These are phyloP conservation scores for Pyrenochaeta sp. DNA, from an alignment of 2,329 filamentous ascomycete species.

Conservation along the genomic window DNA sequence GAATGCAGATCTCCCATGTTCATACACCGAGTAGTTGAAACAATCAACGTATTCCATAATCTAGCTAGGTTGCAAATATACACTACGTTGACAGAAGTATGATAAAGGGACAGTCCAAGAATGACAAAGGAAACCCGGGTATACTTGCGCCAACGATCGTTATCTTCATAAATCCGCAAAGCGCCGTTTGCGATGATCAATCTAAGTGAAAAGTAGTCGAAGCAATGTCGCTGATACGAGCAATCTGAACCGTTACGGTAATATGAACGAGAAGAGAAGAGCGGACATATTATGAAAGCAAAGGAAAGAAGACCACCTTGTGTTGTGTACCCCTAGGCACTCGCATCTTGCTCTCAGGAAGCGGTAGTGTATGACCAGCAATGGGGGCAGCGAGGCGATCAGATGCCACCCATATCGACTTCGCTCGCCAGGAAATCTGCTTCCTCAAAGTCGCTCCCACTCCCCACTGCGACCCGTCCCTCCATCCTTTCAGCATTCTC, in stretches of 20 bases:
- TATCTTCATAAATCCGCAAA: slow-evolving; percentile 8
- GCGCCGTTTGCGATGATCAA: neutral
- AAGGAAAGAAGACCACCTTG: neutral
- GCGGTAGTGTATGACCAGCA: too few species aligned
- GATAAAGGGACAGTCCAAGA: neutral
- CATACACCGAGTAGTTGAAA: neutral
- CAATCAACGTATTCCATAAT: neutral
- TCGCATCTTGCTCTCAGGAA: too few species aligned
- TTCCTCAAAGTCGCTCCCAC: slow-evolving; percentile 71
- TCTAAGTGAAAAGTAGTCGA: neutral
- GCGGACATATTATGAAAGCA: neutral
- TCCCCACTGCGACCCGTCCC: slow-evolving; percentile 45
- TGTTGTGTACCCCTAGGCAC: neutral
- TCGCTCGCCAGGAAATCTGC: slow-evolving; percentile 64
- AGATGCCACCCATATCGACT: slow-evolving; percentile 47
- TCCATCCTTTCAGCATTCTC: slow-evolving; percentile 39
- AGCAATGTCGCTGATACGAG: neutral
- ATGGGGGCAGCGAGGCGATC: neutral
- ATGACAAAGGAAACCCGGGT: slow-evolving; percentile 15
- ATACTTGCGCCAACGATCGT: slow-evolving; percentile 20
- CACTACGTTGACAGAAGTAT: neutral
- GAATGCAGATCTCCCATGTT: neutral
- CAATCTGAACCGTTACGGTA: neutral
- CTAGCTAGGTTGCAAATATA: neutral
- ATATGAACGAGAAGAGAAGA: slow-evolving; percentile 12